These are phyloP conservation scores for Epicoccum nigrum DNA, from an alignment of 2,329 filamentous ascomycete genomes.

Conservation along the genomic window DNA sequence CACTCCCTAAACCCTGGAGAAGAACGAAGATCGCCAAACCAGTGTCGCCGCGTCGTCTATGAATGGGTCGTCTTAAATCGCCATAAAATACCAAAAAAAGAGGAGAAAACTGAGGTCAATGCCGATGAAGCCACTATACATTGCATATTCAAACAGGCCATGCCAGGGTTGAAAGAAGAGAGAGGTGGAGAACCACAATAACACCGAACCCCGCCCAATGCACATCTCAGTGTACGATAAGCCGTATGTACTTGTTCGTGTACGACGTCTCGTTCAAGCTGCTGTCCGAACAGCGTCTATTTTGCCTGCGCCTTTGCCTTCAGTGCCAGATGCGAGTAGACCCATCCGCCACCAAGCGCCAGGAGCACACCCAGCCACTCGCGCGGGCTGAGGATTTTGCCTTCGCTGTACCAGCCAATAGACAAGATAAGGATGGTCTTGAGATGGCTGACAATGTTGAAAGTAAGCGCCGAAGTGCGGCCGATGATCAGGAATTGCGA, in stretches of 20 bases:
- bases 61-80: slow-evolving; percentile 11
- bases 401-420: slow-evolving; percentile 55
- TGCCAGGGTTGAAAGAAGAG: background rate
- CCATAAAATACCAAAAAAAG: slow-evolving; percentile 6
- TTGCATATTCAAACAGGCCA: slow-evolving; percentile 18
- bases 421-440: slow-evolving; percentile 56
- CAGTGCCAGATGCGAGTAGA: slow-evolving; percentile 52
- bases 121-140: slow-evolving; percentile 13
- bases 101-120: slow-evolving; percentile 1
- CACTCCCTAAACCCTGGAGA: slow-evolving; percentile 3
- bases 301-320: slow-evolving; percentile 45
- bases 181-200: background rate
- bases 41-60: slow-evolving; percentile 10
- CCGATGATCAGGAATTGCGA: slow-evolving; percentile 53
- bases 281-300: slow-evolving; percentile 17
- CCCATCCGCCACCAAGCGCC: slow-evolving; percentile 53
- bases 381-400: slow-evolving; percentile 47
- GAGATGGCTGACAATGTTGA: slow-evolving; percentile 51
- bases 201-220: slow-evolving; percentile 10
- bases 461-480: slow-evolving; percentile 48
- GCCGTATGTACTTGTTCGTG: slow-evolving; percentile 7
- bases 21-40: slow-evolving; percentile 10
- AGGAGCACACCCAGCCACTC: slow-evolving; percentile 54
- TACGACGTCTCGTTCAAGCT: background rate
- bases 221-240: slow-evolving; percentile 17